Evolutionary conservation across 1,139 yeast species (phyloP).

Genomic region (Yamadazyma oceani): DNA sequence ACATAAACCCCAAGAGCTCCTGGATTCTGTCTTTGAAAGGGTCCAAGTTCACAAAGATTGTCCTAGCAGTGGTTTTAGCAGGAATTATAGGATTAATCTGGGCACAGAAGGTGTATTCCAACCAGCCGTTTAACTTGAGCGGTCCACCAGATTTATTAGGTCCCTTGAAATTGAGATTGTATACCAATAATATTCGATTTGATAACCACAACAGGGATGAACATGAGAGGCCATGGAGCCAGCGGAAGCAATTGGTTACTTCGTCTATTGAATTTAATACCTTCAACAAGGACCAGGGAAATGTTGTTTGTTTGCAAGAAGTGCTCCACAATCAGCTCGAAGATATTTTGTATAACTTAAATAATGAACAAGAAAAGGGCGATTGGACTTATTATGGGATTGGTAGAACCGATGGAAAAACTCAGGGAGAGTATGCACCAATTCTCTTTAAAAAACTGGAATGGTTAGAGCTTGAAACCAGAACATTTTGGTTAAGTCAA

Average conservation of each 20-base stretch:
- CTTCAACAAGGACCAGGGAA: slow-evolving; percentile 29
- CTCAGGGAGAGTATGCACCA: slow-evolving; percentile 37
- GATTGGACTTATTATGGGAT: slow-evolving; percentile 39
- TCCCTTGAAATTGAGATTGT: slow-evolving; percentile 37
- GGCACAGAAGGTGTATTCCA: not conserved
- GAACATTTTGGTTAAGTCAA: slow-evolving; percentile 38
- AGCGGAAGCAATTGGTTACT: slow-evolving; percentile 36
- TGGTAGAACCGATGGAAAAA: slow-evolving; percentile 36
- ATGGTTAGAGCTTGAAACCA: slow-evolving; percentile 31
- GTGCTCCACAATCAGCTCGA: slow-evolving; percentile 51
- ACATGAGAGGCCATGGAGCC: slow-evolving; percentile 46
- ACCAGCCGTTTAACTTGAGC: not conserved
- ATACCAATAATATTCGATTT: slow-evolving; percentile 55
- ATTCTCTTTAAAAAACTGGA: slow-evolving; percentile 28
- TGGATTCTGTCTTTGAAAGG: no score
- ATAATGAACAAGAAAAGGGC: slow-evolving; percentile 18
- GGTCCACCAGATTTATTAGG: slow-evolving; percentile 11
- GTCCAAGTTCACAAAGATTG: not conserved
- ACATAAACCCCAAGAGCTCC: no score
- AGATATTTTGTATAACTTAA: slow-evolving; percentile 42
- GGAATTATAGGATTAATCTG: not conserved
- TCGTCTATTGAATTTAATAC: slow-evolving; percentile 39
- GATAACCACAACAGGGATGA: slow-evolving; percentile 34
- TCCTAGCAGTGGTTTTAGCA: not conserved
- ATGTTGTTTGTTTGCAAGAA: slow-evolving; percentile 54